Base-by-base conservation (phyloP, 768 basidiomycete species). In the Boletus insuetus region DNA sequence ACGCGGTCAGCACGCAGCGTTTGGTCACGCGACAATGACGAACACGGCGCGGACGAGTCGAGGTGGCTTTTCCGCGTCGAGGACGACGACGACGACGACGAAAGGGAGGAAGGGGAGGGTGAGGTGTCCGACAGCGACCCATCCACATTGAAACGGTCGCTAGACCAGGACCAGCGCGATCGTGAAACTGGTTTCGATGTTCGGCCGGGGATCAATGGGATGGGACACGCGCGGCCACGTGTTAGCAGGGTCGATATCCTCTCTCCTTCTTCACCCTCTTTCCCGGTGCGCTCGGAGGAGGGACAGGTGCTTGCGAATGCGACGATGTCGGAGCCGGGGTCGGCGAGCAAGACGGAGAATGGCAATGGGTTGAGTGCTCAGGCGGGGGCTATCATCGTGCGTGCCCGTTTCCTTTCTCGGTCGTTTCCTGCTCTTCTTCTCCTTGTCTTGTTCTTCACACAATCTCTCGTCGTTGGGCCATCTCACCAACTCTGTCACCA, bases 361-460 rank as follows among this genome's bases (percentile, higher is more conserved):
- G 17, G 22, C 8, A 19, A 34, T 54, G 75, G 79, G 26, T 71
- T 93, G 55, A 88, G 89, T 52, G 80, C 87, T 8, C 94, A 94
- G 69, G 91, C 94, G 1, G 95, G 95, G 8, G 87, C 93, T 40
- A 93, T 94, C 50, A 72, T 94, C 55, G 89, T 92, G 59, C 55
- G 85, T 78, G 17, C 29, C 44, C 37, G 4, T 37, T 12, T 58
- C 43, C n/a, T 43, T 44, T 38, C 24, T 26, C 29, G 24, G 51
- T 49, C 17, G 47, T 44, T 51, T 22, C 14, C 29, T 6, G 8
- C 20, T 19, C 38, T 26, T 19, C 38, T 26, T 24, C 22, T 12
- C 42, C 7, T 29, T 17, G 16, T 24, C 9, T 5, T 37, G 29
- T 16, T n/a, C 14, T 22, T 22, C 34, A 9, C 34, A 9, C 20